Base-by-base conservation (phyloP, 2,329 filamentous ascomycete species). In the Fusarium incarnatum region DNA sequence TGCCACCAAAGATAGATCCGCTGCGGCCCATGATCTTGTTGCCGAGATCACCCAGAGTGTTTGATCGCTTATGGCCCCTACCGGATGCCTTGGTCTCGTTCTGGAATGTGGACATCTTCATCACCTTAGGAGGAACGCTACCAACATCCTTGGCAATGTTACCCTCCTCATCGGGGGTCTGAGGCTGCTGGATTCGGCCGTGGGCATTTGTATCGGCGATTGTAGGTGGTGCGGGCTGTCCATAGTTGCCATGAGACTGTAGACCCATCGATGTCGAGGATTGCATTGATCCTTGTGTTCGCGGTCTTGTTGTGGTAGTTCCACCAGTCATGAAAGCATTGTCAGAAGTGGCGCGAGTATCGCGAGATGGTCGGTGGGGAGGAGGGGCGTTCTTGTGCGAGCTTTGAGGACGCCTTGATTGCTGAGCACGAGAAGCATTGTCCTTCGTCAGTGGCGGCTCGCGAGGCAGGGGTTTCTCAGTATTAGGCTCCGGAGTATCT, bases 191-290 rank as follows among this genome's bases (percentile, higher is more conserved):
- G 75, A 98, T 94, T 68, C 92, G 92, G 68, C 94, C 95, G 79
- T 97, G 92, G 6, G 88, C 94, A 79, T 96, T 97, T 55, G 94
- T 96, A 73, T 92, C 91, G 50, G 94, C 94, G 64, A 98, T 91
- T 49, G 94, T 89, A 30, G 96, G 94, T 58, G 94, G 93, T 47
- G 91, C 91, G 50, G 95, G 96, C 80, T 97, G 93, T 70, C 93
- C 93, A 79, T 98, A 98, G 49, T 78, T 81, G 52, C 61, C 92
- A 91, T 78, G 92, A 87, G 89, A 71, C 77, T 82, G 77, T 37
- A 84, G 75, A 52, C 91, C 93, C 70, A 92, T 91, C 52, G 96
- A 87, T 79, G 77, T 85, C 42, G 84, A 85, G 22, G 91, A 92
- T 63, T 89, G 86, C 85, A 95, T 89, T 4, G 94, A 96, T 52